phyloP scores from a whole-genome alignment of 495 filamentous ascomycete species.

The Xylaria intraflava region DNA sequence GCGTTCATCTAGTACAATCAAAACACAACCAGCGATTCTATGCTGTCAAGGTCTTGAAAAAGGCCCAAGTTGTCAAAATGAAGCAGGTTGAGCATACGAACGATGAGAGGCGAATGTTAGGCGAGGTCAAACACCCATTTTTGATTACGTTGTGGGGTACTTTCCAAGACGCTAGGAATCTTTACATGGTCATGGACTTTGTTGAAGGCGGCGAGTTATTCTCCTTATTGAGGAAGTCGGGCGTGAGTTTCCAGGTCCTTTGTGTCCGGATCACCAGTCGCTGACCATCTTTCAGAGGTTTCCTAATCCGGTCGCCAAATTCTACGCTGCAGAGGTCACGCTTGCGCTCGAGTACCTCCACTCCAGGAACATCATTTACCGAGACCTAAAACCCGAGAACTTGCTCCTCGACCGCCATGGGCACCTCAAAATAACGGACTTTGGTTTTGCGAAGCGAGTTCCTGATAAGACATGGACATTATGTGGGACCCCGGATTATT shows the following conservation, averaged over 20 bases:
- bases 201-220: conserved; percentile 98
- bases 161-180: conserved; percentile 87
- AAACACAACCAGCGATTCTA: conserved; percentile 97
- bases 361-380: conserved; percentile 89
- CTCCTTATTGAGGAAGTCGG: conserved; percentile 88
- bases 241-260: conserved; percentile 53
- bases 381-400: conserved; percentile 96
- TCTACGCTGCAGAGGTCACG: conserved; percentile 96
- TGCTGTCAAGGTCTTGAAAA: conserved; percentile 96
- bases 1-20: conserved; percentile 93
- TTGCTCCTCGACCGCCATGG: conserved; percentile 91
- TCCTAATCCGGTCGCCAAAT: conserved; percentile 97
- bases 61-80: conserved; percentile 98
- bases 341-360: conserved; percentile 96
- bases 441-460: conserved; percentile 96
- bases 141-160: conserved; percentile 97
- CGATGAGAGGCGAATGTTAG: conserved; percentile 91
- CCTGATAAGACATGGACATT: conserved; percentile 99
- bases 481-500: conserved; percentile 97
- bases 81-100: conserved; percentile 99
- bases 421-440: conserved; percentile 97
- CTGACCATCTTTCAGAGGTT: conserved; percentile 61
- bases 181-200: conserved; percentile 99
- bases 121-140: conserved; percentile 93
- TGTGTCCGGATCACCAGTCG: neutral